Percentiles rank a stretch among this genome's conserved stretches.
Evolutionary conservation across 495 filamentous ascomycete genomes (phyloP).

Genomic region (Penicillium herquei): DNA sequence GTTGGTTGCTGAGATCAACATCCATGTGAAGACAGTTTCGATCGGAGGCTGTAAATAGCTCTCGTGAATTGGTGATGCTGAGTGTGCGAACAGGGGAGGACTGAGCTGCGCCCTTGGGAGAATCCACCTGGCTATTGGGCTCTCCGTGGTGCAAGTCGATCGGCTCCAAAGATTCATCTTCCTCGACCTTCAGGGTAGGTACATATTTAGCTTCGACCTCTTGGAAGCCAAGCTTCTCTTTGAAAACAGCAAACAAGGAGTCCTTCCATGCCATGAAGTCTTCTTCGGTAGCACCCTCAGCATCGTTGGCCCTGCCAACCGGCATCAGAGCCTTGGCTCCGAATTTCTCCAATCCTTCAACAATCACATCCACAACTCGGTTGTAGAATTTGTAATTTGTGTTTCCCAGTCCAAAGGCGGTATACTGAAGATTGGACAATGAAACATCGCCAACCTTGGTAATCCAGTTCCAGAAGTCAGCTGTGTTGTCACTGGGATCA

Average conservation of each 20-base stretch:
- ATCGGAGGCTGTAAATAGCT: conserved; percentile 36
- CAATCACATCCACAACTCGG: conserved; percentile 42
- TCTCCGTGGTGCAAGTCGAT: conserved; percentile 43
- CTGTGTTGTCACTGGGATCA: conserved; percentile 53
- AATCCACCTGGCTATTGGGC: conserved; percentile 24
- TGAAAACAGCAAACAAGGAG: conserved; percentile 37
- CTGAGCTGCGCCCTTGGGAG: conserved; percentile 23
- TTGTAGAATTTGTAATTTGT: conserved; percentile 55
- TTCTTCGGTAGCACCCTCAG: conserved; percentile 46
- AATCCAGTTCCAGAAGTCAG: conserved; percentile 46
- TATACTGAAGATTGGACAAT: conserved; percentile 39
- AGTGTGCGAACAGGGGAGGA: conserved; percentile 34
- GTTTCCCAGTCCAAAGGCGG: conserved; percentile 49
- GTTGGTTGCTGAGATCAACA: conserved; percentile 37
- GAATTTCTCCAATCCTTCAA: conserved; percentile 29
- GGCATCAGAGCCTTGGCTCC: conserved; percentile 42
- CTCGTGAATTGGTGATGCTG: conserved; percentile 29
- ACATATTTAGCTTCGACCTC: conserved; percentile 39
- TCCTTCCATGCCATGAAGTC: conserved; percentile 54
- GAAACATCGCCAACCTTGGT: conserved; percentile 22
- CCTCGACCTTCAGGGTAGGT: conserved; percentile 38
- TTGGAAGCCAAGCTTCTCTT: conserved; percentile 32
- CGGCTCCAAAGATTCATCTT: conserved; percentile 36
- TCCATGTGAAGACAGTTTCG: conserved; percentile 53
- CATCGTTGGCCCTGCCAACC: conserved; percentile 45